Percentiles rank a stretch among this genome's conserved stretches.
These are phyloP conservation scores for Fonsecaea nubica DNA, from an alignment of 2,329 filamentous ascomycete genomes.

Conservation along the genomic window DNA sequence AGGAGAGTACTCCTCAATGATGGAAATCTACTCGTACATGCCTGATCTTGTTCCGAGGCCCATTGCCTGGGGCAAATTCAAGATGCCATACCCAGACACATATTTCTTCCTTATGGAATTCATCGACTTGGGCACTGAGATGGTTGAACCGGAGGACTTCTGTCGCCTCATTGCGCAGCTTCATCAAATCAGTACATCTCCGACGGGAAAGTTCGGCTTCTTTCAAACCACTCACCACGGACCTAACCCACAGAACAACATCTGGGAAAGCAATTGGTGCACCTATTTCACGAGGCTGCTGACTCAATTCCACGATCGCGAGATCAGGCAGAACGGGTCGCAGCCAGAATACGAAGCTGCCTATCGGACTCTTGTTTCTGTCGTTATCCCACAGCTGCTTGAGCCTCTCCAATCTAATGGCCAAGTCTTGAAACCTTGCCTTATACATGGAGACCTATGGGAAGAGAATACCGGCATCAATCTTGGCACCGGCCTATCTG, in stretches of 20 bases:
- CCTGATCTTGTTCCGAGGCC: constrained; percentile 45
- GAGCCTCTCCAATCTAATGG: constrained; percentile 41
- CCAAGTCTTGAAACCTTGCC: constrained; percentile 40
- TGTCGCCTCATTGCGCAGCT: constrained; percentile 41
- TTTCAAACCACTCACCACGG: constrained; percentile 46
- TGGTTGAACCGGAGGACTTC: constrained; percentile 42
- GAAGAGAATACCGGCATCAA: constrained; percentile 49
- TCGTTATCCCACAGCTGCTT: constrained; percentile 45
- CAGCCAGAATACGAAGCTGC: constrained; percentile 44
- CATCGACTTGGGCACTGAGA: constrained; percentile 42
- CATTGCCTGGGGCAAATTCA: constrained; percentile 41
- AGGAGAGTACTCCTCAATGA: constrained; percentile 46
- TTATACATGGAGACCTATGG: constrained; percentile 54
- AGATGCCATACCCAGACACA: constrained; percentile 33
- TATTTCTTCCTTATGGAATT: constrained; percentile 46
- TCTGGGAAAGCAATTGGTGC: constrained; percentile 51
- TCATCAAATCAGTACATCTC: constrained; percentile 44
- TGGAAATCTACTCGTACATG: constrained; percentile 41
- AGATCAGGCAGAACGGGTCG: constrained; percentile 44
- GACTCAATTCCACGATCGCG: constrained; percentile 41
- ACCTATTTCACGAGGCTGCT: constrained; percentile 48
- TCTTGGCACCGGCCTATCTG: constrained; percentile 40
- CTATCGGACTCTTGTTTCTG: constrained; percentile 34
- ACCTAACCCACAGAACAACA: constrained; percentile 40
- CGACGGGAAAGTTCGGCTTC: constrained; percentile 50